Base-by-base conservation (phyloP, 2,329 filamentous ascomycete genomes). In the Cladosporium sp. region DNA sequence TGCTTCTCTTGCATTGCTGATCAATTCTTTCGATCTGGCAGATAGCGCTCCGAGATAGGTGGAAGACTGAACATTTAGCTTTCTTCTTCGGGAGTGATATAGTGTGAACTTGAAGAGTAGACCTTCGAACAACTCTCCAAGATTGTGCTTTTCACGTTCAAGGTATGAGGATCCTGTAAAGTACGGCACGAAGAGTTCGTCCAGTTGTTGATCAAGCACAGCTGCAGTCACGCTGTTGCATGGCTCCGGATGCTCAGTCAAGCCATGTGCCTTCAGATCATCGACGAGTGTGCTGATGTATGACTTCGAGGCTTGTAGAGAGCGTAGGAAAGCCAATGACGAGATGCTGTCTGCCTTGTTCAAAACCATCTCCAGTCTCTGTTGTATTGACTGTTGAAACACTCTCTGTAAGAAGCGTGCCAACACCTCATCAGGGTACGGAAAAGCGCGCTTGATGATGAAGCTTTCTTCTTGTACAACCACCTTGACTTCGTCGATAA, bases 351-450 rank as follows among this genome's bases (percentile, higher is more conserved):
- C 87, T 13, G 93, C 93, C 71, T 97, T 97, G 61, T 96, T 91
- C 42, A 99, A 75, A 3, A 99, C 91, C 82, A 95, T 88, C 67
- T 99, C 93, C 8, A 99, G 77, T 12, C 92, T 82, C 68, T 97
- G 92, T 70, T 99, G 95, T 55, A 99, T 91, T 1, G 92, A 97
- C 69, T 99, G 93, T 66, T 99, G 93, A 64, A 99, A 99, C 9
- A 99, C 86, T 58, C 93, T 82, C 69, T 99, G 93, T 45, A 99
- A 79, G 62, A 99, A 99, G 61, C 92, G 92, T 57, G 85, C 85
- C 44, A 99, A 74, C 1, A 99, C 93, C 53, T 92, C 91, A 61
- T 99, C 93, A 60, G 95, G 92, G 68, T 91, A 96, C 0, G 93
- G 93, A 64, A 99, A 99, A 0, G 93, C 92, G 45, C 90, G 83